These are phyloP conservation scores for Entomortierella beljakovae DNA, from an alignment of 192 early-diverging fungal species.

Conservation along the genomic window DNA sequence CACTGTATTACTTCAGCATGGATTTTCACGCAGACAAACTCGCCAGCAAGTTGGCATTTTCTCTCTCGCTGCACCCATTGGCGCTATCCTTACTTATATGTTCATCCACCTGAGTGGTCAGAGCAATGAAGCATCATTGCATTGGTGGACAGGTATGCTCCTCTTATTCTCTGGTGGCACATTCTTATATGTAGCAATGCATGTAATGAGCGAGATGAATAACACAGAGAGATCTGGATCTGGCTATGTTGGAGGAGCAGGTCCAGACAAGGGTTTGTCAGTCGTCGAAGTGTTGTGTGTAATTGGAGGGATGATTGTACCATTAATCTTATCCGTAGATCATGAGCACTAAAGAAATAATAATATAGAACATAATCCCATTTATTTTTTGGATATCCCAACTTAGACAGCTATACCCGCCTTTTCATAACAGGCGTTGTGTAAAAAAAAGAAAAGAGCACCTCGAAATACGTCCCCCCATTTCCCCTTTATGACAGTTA, in stretches of 20 bases:
- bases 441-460: too few species aligned
- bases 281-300: conserved; percentile 45
- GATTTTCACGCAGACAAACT: conserved; percentile 71
- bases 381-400: background rate
- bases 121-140: conserved; percentile 55
- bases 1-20: conserved; percentile 86
- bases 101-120: conserved; percentile 56
- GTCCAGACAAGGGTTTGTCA: conserved; percentile 38
- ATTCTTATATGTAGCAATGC: conserved; percentile 93
- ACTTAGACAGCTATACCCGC: conserved; percentile 1
- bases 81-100: conserved; percentile 72
- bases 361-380: background rate
- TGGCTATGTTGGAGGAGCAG: conserved; percentile 43
- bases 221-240: conserved; percentile 27
- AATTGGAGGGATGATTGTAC: conserved; percentile 51
- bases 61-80: conserved; percentile 85
- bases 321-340: conserved; percentile 47
- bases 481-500: background rate
- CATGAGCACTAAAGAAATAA: conserved; percentile 40
- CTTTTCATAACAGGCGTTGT: too few species aligned
- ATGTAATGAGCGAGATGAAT: conserved; percentile 67
- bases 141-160: conserved; percentile 83
- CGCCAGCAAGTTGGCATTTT: conserved; percentile 84
- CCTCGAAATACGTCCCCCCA: background rate
- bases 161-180: conserved; percentile 92